These are phyloP conservation scores for Ceratobasidium sp. DNA, from an alignment of 1,284 basidiomycete species.

Conservation along the genomic window DNA sequence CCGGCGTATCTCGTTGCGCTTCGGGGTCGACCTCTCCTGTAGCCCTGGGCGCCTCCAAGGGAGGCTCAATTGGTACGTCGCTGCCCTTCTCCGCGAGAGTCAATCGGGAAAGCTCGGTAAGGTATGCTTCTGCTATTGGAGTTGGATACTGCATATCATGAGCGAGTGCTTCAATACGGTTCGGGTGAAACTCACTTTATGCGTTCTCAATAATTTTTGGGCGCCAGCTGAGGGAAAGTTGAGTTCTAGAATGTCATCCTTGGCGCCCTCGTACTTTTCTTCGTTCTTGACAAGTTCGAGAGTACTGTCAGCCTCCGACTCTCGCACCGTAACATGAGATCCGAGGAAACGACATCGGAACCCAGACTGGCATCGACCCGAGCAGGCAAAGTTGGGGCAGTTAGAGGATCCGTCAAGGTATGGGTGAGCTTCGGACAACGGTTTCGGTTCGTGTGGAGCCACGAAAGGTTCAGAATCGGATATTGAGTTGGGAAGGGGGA, in stretches of 20 bases:
- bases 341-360: conserved; percentile 93
- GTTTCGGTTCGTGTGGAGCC: conserved; percentile 52
- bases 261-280: conserved; percentile 68
- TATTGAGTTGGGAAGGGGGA: conserved; percentile 64
- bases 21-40: conserved; percentile 49
- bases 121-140: conserved; percentile 77
- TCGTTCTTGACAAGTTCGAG: conserved; percentile 67
- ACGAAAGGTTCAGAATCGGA: conserved; percentile 67
- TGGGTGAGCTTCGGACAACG: conserved; percentile 56
- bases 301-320: conserved; percentile 59
- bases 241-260: conserved; percentile 73
- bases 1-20: conserved; percentile 65
- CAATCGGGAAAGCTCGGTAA: conserved; percentile 67
- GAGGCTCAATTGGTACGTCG: conserved; percentile 19
- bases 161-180: background rate
- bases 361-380: conserved; percentile 87
- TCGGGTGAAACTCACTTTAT: conserved; percentile 68
- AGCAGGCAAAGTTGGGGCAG: conserved; percentile 81
- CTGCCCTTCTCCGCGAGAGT: conserved; percentile 59
- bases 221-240: conserved; percentile 76
- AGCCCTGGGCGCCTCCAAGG: conserved; percentile 15
- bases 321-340: conserved; percentile 67
- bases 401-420: conserved; percentile 63
- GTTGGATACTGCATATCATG: conserved; percentile 68
- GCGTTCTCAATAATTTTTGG: conserved; percentile 72